These are phyloP conservation scores for Alternaria panax DNA, from an alignment of 2,329 filamentous ascomycete species.

Conservation along the genomic window DNA sequence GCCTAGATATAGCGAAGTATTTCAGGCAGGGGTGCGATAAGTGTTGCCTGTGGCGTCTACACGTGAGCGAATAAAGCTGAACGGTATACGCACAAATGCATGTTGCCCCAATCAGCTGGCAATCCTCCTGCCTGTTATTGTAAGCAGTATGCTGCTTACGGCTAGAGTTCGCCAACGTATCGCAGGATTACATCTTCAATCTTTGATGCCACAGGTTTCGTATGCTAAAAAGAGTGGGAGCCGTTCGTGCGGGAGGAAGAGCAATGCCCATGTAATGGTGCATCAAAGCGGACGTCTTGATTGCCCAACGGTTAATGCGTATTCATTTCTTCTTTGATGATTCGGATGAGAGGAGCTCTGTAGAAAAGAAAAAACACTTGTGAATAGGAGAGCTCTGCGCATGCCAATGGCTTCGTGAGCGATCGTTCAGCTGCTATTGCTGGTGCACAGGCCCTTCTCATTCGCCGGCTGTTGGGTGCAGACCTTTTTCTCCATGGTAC, in stretches of 20 bases:
- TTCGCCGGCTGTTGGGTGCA: not conserved
- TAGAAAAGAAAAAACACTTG: not conserved
- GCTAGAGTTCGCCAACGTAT: not conserved
- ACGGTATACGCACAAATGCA: not conserved
- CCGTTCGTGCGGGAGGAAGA: not conserved
- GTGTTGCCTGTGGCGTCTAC: not conserved
- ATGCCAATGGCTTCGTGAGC: not conserved
- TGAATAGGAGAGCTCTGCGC: not conserved
- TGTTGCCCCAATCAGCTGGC: not conserved
- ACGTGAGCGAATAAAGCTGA: not conserved
- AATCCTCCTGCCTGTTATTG: not conserved
- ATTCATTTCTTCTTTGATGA: not conserved
- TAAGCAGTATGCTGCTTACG: conserved; percentile 12
- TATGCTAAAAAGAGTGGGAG: not conserved
- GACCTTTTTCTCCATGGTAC: not conserved
- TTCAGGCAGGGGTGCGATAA: not conserved
- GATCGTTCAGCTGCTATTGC: not conserved
- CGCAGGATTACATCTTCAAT: not conserved
- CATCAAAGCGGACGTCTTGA: not conserved
- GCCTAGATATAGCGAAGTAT: not conserved
- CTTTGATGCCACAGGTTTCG: not conserved
- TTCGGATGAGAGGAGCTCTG: not conserved
- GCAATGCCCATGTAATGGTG: not conserved
- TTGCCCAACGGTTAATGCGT: not conserved
- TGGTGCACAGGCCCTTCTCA: not conserved